Evolutionary conservation across 768 basidiomycete genomes (phyloP).

Genomic region (Lactarius pseudohatsudake): DNA sequence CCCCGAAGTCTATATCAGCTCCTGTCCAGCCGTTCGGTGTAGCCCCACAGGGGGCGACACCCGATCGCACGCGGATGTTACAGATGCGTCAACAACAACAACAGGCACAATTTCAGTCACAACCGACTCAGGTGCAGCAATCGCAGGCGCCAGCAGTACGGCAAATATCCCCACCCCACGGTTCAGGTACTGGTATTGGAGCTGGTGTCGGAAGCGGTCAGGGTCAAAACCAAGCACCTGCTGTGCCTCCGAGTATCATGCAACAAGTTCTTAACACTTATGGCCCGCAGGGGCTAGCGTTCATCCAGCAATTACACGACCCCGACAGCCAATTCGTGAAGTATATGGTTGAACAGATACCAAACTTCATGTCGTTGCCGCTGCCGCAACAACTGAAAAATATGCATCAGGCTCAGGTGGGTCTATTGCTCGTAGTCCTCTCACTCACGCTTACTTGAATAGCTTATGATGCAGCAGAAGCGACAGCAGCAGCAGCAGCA

Average conservation of each 20-base stretch:
- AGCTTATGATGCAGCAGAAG: slow-evolving; percentile 23
- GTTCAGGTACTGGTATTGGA: slow-evolving; percentile 10
- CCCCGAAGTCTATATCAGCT: slow-evolving; percentile 14
- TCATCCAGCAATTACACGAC: slow-evolving; percentile 28
- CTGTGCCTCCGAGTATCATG: slow-evolving; percentile 5
- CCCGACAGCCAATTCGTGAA: slow-evolving; percentile 28
- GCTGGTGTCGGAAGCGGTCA: neutral
- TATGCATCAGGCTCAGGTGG: slow-evolving; percentile 29
- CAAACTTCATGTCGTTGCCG: slow-evolving; percentile 25
- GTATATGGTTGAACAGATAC: slow-evolving; percentile 27
- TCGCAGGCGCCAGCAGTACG: slow-evolving; percentile 15
- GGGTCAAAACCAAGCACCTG: slow-evolving; percentile 13
- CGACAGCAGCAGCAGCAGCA: slow-evolving; percentile 30
- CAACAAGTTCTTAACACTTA: slow-evolving; percentile 19
- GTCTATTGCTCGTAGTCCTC: neutral
- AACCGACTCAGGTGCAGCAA: slow-evolving; percentile 13
- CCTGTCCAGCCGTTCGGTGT: slow-evolving; percentile 12
- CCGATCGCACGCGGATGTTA: slow-evolving; percentile 17
- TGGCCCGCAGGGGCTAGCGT: slow-evolving; percentile 21
- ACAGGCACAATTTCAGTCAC: slow-evolving; percentile 20
- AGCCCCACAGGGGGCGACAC: slow-evolving; percentile 9
- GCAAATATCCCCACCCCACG: slow-evolving; percentile 26
- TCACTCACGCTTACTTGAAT: slow-evolving; percentile 8
- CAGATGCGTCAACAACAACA: slow-evolving; percentile 27
- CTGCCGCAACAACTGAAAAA: slow-evolving; percentile 21